Evolutionary conservation across 116 monocot genomes (phyloP).

Genomic region (Zostera marina): DNA sequence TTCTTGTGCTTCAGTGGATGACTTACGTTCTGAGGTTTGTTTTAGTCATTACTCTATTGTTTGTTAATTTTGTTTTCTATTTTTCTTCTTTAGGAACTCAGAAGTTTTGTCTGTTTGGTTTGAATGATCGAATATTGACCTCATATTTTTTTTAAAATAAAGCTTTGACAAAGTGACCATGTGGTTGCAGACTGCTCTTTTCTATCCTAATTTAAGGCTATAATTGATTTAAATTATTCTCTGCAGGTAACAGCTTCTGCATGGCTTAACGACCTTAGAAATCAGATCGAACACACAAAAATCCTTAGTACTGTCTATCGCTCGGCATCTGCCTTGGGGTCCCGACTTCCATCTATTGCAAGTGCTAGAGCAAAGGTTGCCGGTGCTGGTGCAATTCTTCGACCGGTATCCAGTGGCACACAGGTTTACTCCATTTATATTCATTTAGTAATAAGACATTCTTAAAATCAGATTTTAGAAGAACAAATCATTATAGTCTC

Average conservation of each 20-base stretch:
- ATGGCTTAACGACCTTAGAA: constrained; percentile 86
- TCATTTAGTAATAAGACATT: background rate
- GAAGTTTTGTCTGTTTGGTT: no score
- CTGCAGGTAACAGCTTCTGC: constrained; percentile 89
- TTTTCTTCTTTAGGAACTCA: background rate
- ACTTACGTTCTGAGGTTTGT: constrained; percentile 81
- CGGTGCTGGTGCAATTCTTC: constrained; percentile 88
- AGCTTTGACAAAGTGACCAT: no score
- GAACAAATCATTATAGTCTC: no score
- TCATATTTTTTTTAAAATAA: no score
- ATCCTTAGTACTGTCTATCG: constrained; percentile 89
- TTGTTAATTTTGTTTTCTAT: background rate
- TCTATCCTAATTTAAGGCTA: background rate
- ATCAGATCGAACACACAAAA: constrained; percentile 82
- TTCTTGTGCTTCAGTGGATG: constrained; percentile 95
- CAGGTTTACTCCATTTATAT: constrained; percentile 31
- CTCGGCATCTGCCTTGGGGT: constrained; percentile 90
- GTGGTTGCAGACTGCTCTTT: background rate
- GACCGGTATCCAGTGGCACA: constrained; percentile 80
- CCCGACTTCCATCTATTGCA: constrained; percentile 78
- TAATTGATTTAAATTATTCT: background rate
- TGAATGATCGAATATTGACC: no score
- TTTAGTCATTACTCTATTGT: no score
- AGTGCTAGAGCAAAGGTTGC: constrained; percentile 81
- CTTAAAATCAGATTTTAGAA: background rate